These are phyloP conservation scores for Hirschfeldia incana DNA, from an alignment of 345 rosid genomes.

Conservation along the genomic window DNA sequence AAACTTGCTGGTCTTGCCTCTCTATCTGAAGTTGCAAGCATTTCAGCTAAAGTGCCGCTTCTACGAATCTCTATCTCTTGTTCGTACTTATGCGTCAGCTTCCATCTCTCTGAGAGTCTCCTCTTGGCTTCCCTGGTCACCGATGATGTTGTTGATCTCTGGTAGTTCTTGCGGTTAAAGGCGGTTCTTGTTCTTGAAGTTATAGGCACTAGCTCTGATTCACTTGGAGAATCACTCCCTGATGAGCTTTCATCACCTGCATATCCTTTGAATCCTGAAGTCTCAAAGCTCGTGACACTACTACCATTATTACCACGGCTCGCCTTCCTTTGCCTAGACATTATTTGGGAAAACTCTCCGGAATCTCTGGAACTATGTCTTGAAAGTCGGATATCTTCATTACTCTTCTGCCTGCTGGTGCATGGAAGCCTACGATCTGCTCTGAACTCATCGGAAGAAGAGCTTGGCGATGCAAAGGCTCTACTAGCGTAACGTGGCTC, in stretches of 20 bases:
- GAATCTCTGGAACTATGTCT: slow-evolving; percentile 65
- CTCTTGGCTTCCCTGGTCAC: slow-evolving; percentile 84
- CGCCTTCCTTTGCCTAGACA: slow-evolving; percentile 63
- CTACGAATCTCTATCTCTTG: slow-evolving; percentile 53
- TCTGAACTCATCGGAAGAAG: slow-evolving; percentile 51
- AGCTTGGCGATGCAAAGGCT: slow-evolving; percentile 49
- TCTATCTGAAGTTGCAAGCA: slow-evolving; percentile 78
- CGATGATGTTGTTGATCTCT: slow-evolving; percentile 57
- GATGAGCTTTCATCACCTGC: slow-evolving; percentile 86
- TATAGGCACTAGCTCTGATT: slow-evolving; percentile 49
- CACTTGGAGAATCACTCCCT: slow-evolving; percentile 70
- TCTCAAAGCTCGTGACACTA: slow-evolving; percentile 47
- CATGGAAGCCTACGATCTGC: slow-evolving; percentile 53
- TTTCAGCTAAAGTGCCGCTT: slow-evolving; percentile 83
- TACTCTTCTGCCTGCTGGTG: slow-evolving; percentile 45
- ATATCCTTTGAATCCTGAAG: slow-evolving; percentile 61
- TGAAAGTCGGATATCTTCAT: slow-evolving; percentile 46
- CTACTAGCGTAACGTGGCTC: slow-evolving; percentile 50
- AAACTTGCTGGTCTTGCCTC: slow-evolving; percentile 51
- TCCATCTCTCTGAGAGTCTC: slow-evolving; percentile 98
- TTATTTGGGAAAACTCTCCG: slow-evolving; percentile 62
- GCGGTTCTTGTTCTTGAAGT: slow-evolving; percentile 51
- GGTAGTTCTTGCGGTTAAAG: slow-evolving; percentile 44
- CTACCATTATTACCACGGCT: slow-evolving; percentile 35
- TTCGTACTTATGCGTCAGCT: slow-evolving; percentile 62